These are phyloP conservation scores for Chytriomyces confervae DNA, from an alignment of 192 early-diverging fungal species.

Conservation along the genomic window DNA sequence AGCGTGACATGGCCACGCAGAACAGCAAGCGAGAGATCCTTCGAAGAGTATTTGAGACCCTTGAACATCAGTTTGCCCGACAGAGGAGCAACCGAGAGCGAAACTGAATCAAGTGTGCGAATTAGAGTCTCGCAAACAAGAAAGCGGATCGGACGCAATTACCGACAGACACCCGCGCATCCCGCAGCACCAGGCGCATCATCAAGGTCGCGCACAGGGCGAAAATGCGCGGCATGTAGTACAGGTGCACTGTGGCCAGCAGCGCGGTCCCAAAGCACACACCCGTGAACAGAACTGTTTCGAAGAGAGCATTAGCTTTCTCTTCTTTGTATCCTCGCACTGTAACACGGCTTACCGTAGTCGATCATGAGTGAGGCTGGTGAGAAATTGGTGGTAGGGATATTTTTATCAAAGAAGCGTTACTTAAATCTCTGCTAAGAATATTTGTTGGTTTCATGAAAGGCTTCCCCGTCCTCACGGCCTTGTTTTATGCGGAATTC, in stretches of 20 bases:
- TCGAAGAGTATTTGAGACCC: conserved; percentile 73
- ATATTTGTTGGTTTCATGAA: not conserved
- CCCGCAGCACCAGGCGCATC: not conserved
- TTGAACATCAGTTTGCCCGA: conserved; percentile 79
- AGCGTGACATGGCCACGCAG: conserved; percentile 76
- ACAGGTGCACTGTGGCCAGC: conserved; percentile 20
- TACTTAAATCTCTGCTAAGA: too few species aligned
- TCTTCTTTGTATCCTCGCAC: not conserved
- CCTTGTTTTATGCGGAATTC: conserved; percentile 84
- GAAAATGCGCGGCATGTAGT: conserved; percentile 14
- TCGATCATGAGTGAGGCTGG: not conserved
- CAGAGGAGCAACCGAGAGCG: conserved; percentile 70
- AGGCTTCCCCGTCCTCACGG: conserved; percentile 72
- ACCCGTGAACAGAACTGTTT: conserved; percentile 20
- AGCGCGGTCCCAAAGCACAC: conserved; percentile 30
- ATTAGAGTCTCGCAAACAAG: not conserved
- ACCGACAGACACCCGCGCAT: not conserved
- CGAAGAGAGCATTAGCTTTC: not conserved
- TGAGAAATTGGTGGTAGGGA: too few species aligned
- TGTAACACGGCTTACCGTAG: not conserved
- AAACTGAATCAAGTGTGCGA: conserved; percentile 46
- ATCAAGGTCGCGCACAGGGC: not conserved
- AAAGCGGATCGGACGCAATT: not conserved
- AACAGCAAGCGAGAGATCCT: conserved; percentile 71
- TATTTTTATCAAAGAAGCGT: too few species aligned